These are phyloP conservation scores for Arthrobotrys entomopaga DNA, from an alignment of 2,329 filamentous ascomycete genomes.

Conservation along the genomic window DNA sequence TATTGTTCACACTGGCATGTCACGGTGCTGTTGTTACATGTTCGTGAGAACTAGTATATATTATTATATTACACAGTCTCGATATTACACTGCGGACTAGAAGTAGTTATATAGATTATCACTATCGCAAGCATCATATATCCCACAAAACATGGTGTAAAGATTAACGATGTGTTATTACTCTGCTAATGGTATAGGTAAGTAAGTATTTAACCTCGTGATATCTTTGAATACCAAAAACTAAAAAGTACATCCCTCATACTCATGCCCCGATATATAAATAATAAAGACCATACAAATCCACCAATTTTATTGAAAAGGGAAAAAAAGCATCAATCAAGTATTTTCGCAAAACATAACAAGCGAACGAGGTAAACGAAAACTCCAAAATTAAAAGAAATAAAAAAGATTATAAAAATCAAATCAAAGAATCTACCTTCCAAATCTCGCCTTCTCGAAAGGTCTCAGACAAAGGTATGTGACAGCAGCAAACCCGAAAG, in stretches of 20 bases:
- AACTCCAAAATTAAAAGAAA: slow-evolving; percentile 17
- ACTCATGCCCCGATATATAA: not conserved
- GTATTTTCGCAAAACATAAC: slow-evolving; percentile 5
- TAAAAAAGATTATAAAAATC: not conserved
- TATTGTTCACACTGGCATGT: no score
- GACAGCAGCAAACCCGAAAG: slow-evolving; percentile 70
- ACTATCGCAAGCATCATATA: no score
- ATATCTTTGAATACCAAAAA: slow-evolving; percentile 10
- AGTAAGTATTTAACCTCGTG: slow-evolving; percentile 1
- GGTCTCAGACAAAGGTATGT: slow-evolving; percentile 67
- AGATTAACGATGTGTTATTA: not conserved
- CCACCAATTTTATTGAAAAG: not conserved
- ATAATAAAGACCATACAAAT: not conserved
- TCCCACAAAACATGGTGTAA: no score
- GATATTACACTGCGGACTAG: no score
- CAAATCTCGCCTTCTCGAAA: slow-evolving; percentile 65
- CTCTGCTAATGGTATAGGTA: slow-evolving; percentile 18
- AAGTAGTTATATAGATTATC: no score
- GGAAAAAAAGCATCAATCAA: slow-evolving; percentile 1
- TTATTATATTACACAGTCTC: no score
- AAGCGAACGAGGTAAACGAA: slow-evolving; percentile 14
- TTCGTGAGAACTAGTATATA: no score
- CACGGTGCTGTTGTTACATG: no score
- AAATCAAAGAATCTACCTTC: slow-evolving; percentile 61
- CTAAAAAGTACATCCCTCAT: slow-evolving; percentile 1